Evolutionary conservation across 2,329 filamentous ascomycete species (phyloP).

Genomic region (Colletotrichum simmondsii): DNA sequence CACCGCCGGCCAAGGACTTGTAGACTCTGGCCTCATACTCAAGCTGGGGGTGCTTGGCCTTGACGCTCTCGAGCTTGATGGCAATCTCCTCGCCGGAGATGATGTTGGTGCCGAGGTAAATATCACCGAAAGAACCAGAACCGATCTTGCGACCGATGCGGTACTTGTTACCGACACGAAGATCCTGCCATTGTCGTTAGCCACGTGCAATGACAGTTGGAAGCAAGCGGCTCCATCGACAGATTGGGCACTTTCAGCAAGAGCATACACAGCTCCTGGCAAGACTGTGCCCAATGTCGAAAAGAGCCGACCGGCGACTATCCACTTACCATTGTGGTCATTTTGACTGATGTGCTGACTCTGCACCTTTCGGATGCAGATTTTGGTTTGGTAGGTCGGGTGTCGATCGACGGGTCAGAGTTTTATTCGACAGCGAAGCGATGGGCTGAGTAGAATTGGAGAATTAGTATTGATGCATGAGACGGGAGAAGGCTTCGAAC

Average conservation of each 20-base stretch:
- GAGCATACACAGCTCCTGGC: not conserved
- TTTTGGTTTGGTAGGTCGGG: not conserved
- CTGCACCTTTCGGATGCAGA: slow-evolving; percentile 32
- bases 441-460: not conserved
- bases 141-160: slow-evolving; percentile 99
- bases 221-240: not conserved
- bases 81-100: slow-evolving; percentile 99
- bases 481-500: not conserved
- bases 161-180: slow-evolving; percentile 99
- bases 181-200: slow-evolving; percentile 72
- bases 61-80: slow-evolving; percentile 99
- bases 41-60: slow-evolving; percentile 98
- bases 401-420: not conserved
- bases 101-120: slow-evolving; percentile 99
- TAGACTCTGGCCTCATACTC: slow-evolving; percentile 98
- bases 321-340: slow-evolving; percentile 64
- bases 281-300: not conserved
- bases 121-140: slow-evolving; percentile 96
- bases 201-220: not conserved
- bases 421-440: not conserved
- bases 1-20: slow-evolving; percentile 90
- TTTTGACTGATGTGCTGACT: slow-evolving; percentile 43
- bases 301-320: not conserved
- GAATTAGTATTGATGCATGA: slow-evolving; percentile 16
- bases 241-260: not conserved